These are phyloP conservation scores for Penicillium glabrum DNA, from an alignment of 2,329 filamentous ascomycete species.

Conservation along the genomic window DNA sequence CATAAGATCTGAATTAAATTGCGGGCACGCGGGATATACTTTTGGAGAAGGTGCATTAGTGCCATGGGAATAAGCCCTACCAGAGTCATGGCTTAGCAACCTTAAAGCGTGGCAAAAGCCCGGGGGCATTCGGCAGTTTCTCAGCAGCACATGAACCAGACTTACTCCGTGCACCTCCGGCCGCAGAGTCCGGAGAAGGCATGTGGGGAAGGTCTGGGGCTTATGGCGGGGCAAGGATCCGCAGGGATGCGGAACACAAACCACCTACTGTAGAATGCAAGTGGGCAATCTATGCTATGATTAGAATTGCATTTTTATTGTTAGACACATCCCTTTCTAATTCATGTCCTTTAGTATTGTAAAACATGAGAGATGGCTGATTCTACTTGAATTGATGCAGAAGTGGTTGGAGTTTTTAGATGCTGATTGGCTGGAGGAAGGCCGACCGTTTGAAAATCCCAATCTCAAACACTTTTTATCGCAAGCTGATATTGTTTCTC, in stretches of 20 bases:
- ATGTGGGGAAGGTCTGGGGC: conserved; percentile 14
- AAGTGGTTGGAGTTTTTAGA: not conserved
- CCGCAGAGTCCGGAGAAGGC: not conserved
- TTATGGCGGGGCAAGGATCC: conserved; percentile 4
- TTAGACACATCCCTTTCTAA: not conserved
- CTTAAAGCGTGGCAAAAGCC: not conserved
- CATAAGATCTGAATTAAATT: not conserved
- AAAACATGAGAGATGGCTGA: not conserved
- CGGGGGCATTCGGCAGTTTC: conserved; percentile 7
- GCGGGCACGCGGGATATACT: not conserved
- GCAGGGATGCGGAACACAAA: not conserved
- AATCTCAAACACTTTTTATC: not conserved
- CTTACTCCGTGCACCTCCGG: conserved; percentile 6
- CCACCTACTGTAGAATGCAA: not conserved
- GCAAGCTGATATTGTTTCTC: conserved; percentile 4
- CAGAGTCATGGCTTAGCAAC: not conserved
- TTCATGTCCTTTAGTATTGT: not conserved
- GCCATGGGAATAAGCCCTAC: not conserved
- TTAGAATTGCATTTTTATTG: not conserved
- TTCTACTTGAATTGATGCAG: too few species aligned
- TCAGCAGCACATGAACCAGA: conserved; percentile 2
- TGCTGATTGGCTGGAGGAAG: not conserved
- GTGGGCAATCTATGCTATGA: not conserved
- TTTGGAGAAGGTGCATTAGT: not conserved
- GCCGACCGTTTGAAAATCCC: not conserved